Evolutionary conservation across 1,284 basidiomycete genomes (phyloP), one percentile per base, ranked within the genome.

Genomic region (Boletus smithii): DNA sequence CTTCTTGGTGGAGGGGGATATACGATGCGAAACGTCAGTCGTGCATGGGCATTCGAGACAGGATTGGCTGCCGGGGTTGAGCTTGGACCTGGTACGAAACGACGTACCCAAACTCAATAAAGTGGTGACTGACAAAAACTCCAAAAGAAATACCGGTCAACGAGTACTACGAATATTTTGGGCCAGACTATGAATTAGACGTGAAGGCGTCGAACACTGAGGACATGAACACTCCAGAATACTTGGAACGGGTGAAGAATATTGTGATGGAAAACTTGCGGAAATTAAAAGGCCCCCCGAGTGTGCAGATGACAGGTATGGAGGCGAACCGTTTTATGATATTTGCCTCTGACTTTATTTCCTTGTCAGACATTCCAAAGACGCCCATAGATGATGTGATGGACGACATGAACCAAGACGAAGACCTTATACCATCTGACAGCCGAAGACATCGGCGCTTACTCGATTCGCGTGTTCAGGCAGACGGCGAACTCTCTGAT

Each of bases 91-190:
- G 83, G 93, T 92, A 70, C 55, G 74, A 60, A 46, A 42, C n/a
- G 3, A 29, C 24, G 8, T 14, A 24, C 3, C 20, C 2, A 17
- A 23, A 42, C 14, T 38, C 18, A 4, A 23, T 30, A 5, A n/a
- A 36, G 9, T 17, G 53, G 26, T 26, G 26, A 39, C 49, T 53
- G 34, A 56, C 56, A 33, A n/a, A 43, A 13, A 13, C 18, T 6
- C 42, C n/a, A 23, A 33, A 48, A 93, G 92, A 91, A 59, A 95
- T 97, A 45, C 94, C 94, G 0, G 88, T 94, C 55, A 97, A 97
- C 62, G 95, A 97, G 69, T 97, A 99, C 71, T 98, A 97, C 68
- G 95, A 99, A 67, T 99, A 99, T 71, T 99, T 98, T 68, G 97
- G 97, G 0, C 97, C 97, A 1, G 92, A 97, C 61, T 97, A 99